Evolutionary conservation across 2,329 filamentous ascomycete genomes (phyloP).

Genomic region (Alternaria incomplexa): DNA sequence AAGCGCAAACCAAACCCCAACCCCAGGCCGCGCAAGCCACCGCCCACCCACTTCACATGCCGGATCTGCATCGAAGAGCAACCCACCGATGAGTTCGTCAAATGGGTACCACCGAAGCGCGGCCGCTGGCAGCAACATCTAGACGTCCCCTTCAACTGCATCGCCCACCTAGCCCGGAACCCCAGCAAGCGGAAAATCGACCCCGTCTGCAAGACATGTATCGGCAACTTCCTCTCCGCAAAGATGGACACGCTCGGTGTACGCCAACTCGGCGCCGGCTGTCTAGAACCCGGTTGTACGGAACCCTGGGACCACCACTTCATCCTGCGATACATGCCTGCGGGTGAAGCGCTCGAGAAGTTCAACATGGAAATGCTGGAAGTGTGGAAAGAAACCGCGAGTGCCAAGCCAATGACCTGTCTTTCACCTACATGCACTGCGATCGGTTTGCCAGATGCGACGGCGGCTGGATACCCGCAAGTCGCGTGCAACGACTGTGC

Average conservation of each 20-base stretch:
- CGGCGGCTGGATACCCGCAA: slow-evolving; percentile 32
- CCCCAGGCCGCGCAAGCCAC: slow-evolving; percentile 13
- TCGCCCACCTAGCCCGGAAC: slow-evolving; percentile 28
- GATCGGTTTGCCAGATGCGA: slow-evolving; percentile 21
- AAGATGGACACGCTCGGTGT: slow-evolving; percentile 30
- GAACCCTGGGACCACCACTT: slow-evolving; percentile 23
- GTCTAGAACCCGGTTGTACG: slow-evolving; percentile 30
- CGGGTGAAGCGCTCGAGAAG: slow-evolving; percentile 18
- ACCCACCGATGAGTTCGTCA: slow-evolving; percentile 21
- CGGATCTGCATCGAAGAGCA: slow-evolving; percentile 31
- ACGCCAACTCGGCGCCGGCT: slow-evolving; percentile 23
- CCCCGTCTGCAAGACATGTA: slow-evolving; percentile 37
- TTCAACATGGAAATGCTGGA: slow-evolving; percentile 35
- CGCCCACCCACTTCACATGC: slow-evolving; percentile 30
- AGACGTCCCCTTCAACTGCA: slow-evolving; percentile 27
- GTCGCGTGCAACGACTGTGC: slow-evolving; percentile 28
- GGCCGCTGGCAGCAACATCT: neutral
- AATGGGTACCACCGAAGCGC: slow-evolving; percentile 19
- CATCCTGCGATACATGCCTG: slow-evolving; percentile 29
- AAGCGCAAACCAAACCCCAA: slow-evolving; percentile 25
- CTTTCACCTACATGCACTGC: slow-evolving; percentile 17
- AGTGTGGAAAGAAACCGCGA: slow-evolving; percentile 23
- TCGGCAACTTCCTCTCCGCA: slow-evolving; percentile 28
- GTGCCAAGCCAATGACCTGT: slow-evolving; percentile 20
- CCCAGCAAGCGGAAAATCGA: slow-evolving; percentile 26